Base-by-base conservation (phyloP, 192 early-diverging fungal genomes). In the Glomus cerebriforme region DNA sequence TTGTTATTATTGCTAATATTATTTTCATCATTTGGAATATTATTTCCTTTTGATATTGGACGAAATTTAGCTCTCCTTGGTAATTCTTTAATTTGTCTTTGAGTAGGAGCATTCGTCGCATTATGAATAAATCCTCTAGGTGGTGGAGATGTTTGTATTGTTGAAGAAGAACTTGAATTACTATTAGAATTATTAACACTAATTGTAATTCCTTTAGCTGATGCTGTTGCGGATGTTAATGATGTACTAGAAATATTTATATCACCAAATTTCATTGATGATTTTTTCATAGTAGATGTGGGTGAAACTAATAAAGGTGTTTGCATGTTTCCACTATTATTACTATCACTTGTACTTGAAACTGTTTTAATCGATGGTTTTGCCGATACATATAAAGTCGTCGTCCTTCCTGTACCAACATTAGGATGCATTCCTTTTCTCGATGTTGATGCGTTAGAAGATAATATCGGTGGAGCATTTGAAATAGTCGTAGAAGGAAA, bases 231-330 rank as follows among this genome's bases (percentile, higher is more conserved):
- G 12, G n/a, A n/a, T 69, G 27, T 39, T 29, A 47, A 64, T 45
- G 60, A 9, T 63, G 74, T 35, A 35, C 17, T 24, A n/a, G 74
- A 64, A 43, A 64, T 43, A 64, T 31, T 75, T 60, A 59, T 29
- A 19, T 76, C 74, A 45, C 74, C 74, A 65, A 76, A 76, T 27
- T 76, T 76, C 24, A 76, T 47, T 29, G 49, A 39, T 24, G 65
- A 45, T 27, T 76, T 76, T 75, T 75, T 75, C 13, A 73, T 45
- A 31, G 45, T 15, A 7, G 74, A 26, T 64, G 74, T 7, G 0
- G 58, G 39, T 17, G 74, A 39, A 64, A 43, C 22, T 19, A 71
- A 12, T 47, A 47, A 27, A 27, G 69, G 12, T 5, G 43, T 17
- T 71, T 47, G 22, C 13, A 47, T 49, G 29, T 71, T 27, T 47